phyloP scores from a whole-genome alignment of 306 rosid species.

The Ammopiptanthus mongolicus region DNA sequence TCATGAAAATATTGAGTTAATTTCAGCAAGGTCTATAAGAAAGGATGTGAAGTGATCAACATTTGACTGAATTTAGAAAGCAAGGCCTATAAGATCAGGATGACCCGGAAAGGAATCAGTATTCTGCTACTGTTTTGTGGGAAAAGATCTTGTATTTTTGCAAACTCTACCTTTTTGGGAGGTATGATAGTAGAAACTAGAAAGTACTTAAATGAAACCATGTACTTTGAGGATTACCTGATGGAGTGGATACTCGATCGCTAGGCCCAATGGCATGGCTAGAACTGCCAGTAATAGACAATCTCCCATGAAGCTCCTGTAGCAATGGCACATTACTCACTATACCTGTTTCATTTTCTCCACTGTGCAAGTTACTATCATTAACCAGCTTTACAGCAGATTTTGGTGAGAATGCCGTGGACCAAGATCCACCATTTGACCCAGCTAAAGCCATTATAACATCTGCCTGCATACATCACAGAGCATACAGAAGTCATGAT shows the following conservation, averaged over 20 bases:
- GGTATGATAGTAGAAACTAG: too few species aligned
- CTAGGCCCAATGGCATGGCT: conserved; percentile 39
- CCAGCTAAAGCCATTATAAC: conserved; percentile 97
- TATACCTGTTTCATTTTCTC: conserved; percentile 60
- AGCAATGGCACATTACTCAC: conserved; percentile 38
- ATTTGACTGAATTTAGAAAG: not conserved
- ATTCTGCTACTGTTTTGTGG: not conserved
- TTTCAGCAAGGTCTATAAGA: not conserved
- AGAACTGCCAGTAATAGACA: conserved; percentile 45
- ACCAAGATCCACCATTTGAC: conserved; percentile 98
- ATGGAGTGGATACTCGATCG: conserved; percentile 44
- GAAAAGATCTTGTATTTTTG: too few species aligned
- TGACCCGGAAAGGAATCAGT: not conserved
- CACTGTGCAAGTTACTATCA: conserved; percentile 47
- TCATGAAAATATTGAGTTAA: not conserved
- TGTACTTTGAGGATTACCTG: conserved; percentile 39
- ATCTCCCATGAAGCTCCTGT: conserved; percentile 56
- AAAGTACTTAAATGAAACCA: conserved; percentile 8
- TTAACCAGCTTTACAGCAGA: conserved; percentile 40
- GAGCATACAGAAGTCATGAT: conserved; percentile 11
- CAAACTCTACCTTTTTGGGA: too few species aligned
- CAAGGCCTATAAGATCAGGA: not conserved
- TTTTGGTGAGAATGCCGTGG: conserved; percentile 74
- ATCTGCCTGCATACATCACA: conserved; percentile 65
- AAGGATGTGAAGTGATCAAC: not conserved